Percentiles rank a stretch among this genome's conserved stretches.
Conservation (phyloP, 495 filamentous ascomycete species). For the Viridothelium virens region DNA sequence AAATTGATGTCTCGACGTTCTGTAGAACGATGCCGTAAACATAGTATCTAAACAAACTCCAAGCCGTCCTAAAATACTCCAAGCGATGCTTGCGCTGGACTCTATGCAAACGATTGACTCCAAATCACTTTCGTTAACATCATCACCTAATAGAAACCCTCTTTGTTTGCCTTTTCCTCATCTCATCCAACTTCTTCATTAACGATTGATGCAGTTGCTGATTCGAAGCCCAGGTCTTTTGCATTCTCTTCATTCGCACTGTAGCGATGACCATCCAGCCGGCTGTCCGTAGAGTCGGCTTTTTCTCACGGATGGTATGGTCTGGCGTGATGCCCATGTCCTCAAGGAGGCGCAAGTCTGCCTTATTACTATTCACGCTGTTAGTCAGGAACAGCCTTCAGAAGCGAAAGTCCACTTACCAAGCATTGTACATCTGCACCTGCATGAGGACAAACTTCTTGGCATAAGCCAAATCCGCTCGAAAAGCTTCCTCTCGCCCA, state of each 20-base stretch:
- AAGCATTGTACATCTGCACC: slow-evolving; percentile 71
- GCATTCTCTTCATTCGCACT: slow-evolving; percentile 48
- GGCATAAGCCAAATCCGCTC: slow-evolving; percentile 67
- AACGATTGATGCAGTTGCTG: slow-evolving; percentile 32
- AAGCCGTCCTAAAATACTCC: not conserved
- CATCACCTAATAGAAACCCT: not conserved
- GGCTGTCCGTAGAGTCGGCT: slow-evolving; percentile 42
- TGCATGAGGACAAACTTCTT: slow-evolving; percentile 73
- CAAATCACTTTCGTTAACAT: not conserved
- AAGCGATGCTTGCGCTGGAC: not conserved
- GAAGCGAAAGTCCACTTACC: slow-evolving; percentile 53
- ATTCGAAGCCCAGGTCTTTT: slow-evolving; percentile 40
- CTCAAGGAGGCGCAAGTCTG: slow-evolving; percentile 73
- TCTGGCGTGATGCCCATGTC: slow-evolving; percentile 62
- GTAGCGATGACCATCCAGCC: slow-evolving; percentile 47
- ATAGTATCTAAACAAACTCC: not conserved
- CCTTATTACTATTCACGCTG: slow-evolving; percentile 65
- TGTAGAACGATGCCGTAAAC: not conserved
- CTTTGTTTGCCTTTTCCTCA: not conserved
- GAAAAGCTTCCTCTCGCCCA: slow-evolving; percentile 69
- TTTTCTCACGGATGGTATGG: slow-evolving; percentile 35
- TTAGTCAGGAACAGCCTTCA: slow-evolving; percentile 19
- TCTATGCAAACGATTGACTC: not conserved
- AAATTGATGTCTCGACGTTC: not conserved
- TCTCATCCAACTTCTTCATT: slow-evolving; percentile 12